phyloP scores from a whole-genome alignment of 176 grass and related monocot species.

The Zea mays region DNA sequence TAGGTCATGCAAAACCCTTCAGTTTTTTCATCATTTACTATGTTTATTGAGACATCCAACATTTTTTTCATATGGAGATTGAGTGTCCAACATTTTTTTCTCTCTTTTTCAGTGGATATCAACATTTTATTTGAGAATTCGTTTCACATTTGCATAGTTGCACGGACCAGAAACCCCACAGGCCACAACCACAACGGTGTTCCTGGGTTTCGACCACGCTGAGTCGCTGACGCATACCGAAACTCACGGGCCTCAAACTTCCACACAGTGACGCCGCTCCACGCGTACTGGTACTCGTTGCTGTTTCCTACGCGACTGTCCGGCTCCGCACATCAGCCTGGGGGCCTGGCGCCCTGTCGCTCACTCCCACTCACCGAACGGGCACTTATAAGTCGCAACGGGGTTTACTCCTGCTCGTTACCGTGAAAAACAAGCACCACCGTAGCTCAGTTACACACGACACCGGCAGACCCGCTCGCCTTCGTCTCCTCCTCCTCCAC shows the following conservation, averaged over 20 bases:
- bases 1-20: too few relatives aligned
- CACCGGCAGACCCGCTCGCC: background rate
- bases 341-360: background rate
- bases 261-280: background rate
- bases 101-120: too few relatives aligned
- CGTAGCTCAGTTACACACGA: background rate
- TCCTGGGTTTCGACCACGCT: background rate
- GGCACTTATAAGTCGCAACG: constrained; percentile 9
- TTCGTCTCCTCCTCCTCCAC: background rate
- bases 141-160: too few relatives aligned
- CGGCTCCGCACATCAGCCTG: background rate
- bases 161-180: background rate
- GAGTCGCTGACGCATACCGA: background rate
- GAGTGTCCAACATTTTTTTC: too few relatives aligned
- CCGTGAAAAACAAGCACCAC: constrained; percentile 24
- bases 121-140: too few relatives aligned
- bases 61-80: too few relatives aligned
- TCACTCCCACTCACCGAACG: constrained; percentile 30
- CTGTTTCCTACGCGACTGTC: background rate
- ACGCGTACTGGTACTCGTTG: background rate
- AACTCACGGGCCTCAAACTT: background rate
- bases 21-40: too few relatives aligned
- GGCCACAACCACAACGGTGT: background rate
- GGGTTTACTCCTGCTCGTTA: constrained; percentile 24
- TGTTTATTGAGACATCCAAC: too few relatives aligned